phyloP scores from a whole-genome alignment of 2,329 filamentous ascomycete genomes.

The Fusarium falciforme region DNA sequence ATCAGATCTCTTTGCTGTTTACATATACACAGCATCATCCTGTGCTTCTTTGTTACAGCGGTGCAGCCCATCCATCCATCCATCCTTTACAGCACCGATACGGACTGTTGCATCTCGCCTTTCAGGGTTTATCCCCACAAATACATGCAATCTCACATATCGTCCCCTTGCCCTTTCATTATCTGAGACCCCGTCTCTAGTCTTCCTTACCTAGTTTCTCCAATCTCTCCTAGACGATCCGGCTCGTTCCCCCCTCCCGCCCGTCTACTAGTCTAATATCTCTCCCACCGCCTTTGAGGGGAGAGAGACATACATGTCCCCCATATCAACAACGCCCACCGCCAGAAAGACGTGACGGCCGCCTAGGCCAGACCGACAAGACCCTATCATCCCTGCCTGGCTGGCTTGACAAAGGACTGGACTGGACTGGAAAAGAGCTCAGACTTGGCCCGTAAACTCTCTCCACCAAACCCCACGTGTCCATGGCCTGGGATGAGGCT shows the following conservation, averaged over 20 bases:
- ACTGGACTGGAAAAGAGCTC: constrained; percentile 4
- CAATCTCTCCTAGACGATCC: constrained; percentile 4
- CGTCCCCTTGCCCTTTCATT: neutral
- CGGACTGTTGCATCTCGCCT: constrained; percentile 25
- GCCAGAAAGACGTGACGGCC: neutral
- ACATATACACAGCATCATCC: constrained; percentile 5
- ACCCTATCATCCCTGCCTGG: constrained; percentile 17
- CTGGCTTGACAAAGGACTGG: constrained; percentile 15
- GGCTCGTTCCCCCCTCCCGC: neutral
- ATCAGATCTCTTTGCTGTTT: neutral
- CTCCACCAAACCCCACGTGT: constrained; percentile 44
- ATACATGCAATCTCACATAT: constrained; percentile 33
- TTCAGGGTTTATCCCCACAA: constrained; percentile 30
- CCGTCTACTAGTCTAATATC: neutral
- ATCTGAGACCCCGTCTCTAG: neutral
- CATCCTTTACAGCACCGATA: constrained; percentile 22
- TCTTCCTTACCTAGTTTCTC: neutral
- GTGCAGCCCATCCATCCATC: neutral
- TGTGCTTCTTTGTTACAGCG: constrained; percentile 24
- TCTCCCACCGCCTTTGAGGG: constrained; percentile 5
- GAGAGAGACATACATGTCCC: neutral
- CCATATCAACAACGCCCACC: constrained; percentile 8
- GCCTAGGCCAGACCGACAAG: constrained; percentile 28
- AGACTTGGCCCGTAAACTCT: constrained; percentile 14
- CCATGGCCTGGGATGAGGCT: constrained; percentile 43